These are phyloP conservation scores for Rachicladosporium sp. DNA, from an alignment of 2,329 filamentous ascomycete species.

Conservation along the genomic window DNA sequence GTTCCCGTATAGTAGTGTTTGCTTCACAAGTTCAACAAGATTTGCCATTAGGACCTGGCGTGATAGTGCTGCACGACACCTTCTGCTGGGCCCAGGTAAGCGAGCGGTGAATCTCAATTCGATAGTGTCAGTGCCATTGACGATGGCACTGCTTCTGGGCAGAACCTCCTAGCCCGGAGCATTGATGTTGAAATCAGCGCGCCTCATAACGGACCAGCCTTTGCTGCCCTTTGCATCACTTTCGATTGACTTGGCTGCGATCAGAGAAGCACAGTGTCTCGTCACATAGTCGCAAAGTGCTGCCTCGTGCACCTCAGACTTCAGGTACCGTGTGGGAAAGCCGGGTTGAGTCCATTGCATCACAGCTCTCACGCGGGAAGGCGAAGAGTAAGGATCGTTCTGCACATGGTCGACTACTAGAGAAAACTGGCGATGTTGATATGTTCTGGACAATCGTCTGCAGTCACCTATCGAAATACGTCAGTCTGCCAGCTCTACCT, in stretches of 20 bases:
- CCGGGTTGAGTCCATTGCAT: constrained; percentile 18
- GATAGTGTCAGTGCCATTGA: constrained; percentile 17
- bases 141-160: constrained; percentile 24
- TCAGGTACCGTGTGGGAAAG: constrained; percentile 16
- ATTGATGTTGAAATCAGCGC: constrained; percentile 27
- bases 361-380: constrained; percentile 20
- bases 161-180: constrained; percentile 25
- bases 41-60: constrained; percentile 21
- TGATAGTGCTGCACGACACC: constrained; percentile 18
- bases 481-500: too few species aligned
- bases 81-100: constrained; percentile 14
- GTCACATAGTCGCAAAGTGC: constrained; percentile 23
- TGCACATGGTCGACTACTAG: constrained; percentile 24
- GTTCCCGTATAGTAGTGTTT: constrained; percentile 15
- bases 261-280: constrained; percentile 19
- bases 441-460: constrained; percentile 19
- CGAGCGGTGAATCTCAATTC: constrained; percentile 26
- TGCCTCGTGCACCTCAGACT: constrained; percentile 16
- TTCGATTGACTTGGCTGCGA: constrained; percentile 20
- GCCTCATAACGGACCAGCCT: constrained; percentile 25
- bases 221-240: constrained; percentile 12
- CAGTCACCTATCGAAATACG: constrained; percentile 16
- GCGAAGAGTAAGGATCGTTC: constrained; percentile 23
- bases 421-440: constrained; percentile 16
- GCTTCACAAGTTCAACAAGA: constrained; percentile 21